Conservation (phyloP, 257 asterid genomes). For the Thymus mandschuricus region DNA sequence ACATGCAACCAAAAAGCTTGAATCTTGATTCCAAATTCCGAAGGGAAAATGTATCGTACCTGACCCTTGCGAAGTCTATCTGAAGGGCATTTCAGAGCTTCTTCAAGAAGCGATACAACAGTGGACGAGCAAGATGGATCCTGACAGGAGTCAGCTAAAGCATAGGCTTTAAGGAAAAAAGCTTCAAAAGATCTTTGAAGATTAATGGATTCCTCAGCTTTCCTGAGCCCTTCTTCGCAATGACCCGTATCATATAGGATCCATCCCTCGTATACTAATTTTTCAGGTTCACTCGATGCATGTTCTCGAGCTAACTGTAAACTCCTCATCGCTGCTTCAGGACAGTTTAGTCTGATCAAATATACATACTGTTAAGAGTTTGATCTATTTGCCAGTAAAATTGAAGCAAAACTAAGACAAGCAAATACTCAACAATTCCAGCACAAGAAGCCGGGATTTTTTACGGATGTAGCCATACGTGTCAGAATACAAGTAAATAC, state of each 20-base stretch:
- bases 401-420: no score
- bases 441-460: slow-evolving; percentile 52
- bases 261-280: slow-evolving; percentile 98
- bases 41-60: slow-evolving; percentile 47
- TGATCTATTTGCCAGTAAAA: background rate
- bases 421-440: no score
- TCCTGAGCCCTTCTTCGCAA: slow-evolving; percentile 88
- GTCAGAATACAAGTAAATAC: no score
- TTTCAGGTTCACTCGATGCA: slow-evolving; percentile 86
- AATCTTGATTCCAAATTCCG: slow-evolving; percentile 5
- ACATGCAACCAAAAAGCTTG: background rate
- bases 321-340: slow-evolving; percentile 99
- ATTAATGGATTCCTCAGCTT: slow-evolving; percentile 93
- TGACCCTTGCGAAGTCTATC: slow-evolving; percentile 99
- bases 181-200: slow-evolving; percentile 98
- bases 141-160: slow-evolving; percentile 87
- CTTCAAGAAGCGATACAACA: slow-evolving; percentile 90
- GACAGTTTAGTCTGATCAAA: slow-evolving; percentile 80
- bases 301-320: slow-evolving; percentile 91
- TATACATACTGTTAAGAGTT: slow-evolving; percentile 14
- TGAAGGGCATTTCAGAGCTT: slow-evolving; percentile 95
- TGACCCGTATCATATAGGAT: slow-evolving; percentile 94
- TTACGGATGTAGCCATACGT: background rate
- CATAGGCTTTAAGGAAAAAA: slow-evolving; percentile 97
- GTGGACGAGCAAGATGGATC: slow-evolving; percentile 37